Evolutionary conservation across 257 asterid species (phyloP).

Genomic region (Solanum chmielewskii): DNA sequence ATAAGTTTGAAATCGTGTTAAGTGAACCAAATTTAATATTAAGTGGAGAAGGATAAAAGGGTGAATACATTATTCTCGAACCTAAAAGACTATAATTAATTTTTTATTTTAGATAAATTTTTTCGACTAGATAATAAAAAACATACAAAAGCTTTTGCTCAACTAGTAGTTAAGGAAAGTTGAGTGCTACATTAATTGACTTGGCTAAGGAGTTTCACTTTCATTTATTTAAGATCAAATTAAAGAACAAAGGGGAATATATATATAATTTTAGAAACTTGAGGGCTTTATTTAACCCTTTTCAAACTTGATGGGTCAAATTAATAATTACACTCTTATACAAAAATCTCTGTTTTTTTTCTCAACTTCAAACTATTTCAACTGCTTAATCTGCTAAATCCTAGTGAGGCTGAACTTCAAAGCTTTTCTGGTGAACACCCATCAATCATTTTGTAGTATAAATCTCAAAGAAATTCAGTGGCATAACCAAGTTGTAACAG

Average conservation of each 20-base stretch:
- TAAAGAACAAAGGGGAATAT: neutral
- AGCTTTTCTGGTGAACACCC: neutral
- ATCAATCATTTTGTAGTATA: neutral
- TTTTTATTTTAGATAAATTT: accelerated
- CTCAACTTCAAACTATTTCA: neutral
- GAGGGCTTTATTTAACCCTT: neutral
- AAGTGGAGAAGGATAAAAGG: neutral
- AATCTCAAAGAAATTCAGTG: neutral
- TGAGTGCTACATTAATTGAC: neutral
- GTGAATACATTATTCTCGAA: neutral
- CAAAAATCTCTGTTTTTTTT: neutral
- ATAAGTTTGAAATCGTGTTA: neutral
- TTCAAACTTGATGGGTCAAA: neutral
- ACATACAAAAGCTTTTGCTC: neutral
- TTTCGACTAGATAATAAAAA: neutral
- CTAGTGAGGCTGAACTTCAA: neutral
- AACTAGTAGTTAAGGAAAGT: neutral
- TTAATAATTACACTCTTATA: neutral
- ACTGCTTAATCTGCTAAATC: neutral
- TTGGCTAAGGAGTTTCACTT: neutral
- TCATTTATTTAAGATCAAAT: neutral
- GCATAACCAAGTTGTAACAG: neutral
- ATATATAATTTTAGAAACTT: neutral
- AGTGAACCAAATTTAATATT: accelerated
- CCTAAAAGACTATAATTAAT: accelerated